A percentile compares a stretch with the other conserved stretches of the same genome.
Conservation (phyloP, 1,284 basidiomycete genomes). For the Leccinum insolens region DNA sequence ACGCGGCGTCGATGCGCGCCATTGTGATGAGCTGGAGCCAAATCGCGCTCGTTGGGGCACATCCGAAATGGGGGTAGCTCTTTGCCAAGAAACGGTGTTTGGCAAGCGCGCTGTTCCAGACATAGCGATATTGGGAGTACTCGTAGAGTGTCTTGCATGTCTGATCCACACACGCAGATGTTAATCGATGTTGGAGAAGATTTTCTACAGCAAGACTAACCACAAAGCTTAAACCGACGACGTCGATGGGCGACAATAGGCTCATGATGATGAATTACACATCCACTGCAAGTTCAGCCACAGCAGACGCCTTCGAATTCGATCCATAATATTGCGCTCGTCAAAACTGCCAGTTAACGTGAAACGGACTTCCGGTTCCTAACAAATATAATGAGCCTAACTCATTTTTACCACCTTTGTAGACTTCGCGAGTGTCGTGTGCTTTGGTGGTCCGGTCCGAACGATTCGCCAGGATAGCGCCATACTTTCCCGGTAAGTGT, state of each 20-base stretch:
- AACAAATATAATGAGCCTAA: not conserved
- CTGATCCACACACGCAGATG: conserved; percentile 10
- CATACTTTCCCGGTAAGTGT: too few relatives aligned
- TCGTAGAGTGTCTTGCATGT: conserved; percentile 29
- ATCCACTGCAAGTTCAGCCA: conserved; percentile 25
- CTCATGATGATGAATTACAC: conserved; percentile 36
- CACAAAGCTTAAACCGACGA: conserved; percentile 29
- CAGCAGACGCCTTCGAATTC: not conserved
- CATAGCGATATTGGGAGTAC: too few relatives aligned
- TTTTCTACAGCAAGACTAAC: conserved; percentile 10
- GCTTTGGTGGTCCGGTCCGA: not conserved
- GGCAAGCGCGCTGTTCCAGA: too few relatives aligned
- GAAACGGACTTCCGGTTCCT: conserved; percentile 5
- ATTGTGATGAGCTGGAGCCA: conserved; percentile 15
- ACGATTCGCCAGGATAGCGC: too few relatives aligned
- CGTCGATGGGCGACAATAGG: conserved; percentile 28
- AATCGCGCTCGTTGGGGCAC: conserved; percentile 22
- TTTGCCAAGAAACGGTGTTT: too few relatives aligned
- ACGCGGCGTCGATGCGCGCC: conserved; percentile 27
- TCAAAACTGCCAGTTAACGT: conserved; percentile 2
- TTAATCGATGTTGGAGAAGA: conserved; percentile 4
- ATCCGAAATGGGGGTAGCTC: conserved; percentile 17
- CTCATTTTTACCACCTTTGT: conserved; percentile 13
- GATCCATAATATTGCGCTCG: conserved; percentile 1
- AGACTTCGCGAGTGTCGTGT: conserved; percentile 7